Percentiles rank a stretch among this genome's conserved stretches.
Conservation (phyloP, 2,329 filamentous ascomycete genomes). For the Aspergillus nomiae region DNA sequence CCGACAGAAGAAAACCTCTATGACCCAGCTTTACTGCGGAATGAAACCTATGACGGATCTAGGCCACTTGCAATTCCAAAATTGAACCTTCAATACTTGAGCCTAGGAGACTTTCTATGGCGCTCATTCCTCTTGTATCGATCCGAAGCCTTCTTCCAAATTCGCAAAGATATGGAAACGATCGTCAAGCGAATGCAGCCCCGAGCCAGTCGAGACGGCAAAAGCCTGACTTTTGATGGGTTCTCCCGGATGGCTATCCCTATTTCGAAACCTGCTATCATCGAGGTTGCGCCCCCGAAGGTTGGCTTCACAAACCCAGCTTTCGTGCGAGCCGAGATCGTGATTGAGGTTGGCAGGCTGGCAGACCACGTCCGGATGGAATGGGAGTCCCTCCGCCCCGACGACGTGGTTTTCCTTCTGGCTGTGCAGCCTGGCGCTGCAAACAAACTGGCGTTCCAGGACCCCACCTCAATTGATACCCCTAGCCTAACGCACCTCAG, state of each 20-base stretch:
- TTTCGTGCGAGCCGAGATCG: conserved; percentile 81
- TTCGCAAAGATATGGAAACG: conserved; percentile 86
- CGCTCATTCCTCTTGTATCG: conserved; percentile 86
- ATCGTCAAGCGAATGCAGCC: conserved; percentile 78
- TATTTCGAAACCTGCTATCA: conserved; percentile 79
- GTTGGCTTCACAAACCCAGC: conserved; percentile 85
- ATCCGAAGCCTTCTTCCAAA: conserved; percentile 89
- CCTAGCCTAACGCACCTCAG: conserved; percentile 72
- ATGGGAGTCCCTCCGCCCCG: conserved; percentile 84
- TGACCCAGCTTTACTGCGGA: conserved; percentile 73
- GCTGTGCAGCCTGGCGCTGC: conserved; percentile 64
- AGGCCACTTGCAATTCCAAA: conserved; percentile 89
- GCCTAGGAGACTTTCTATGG: conserved; percentile 96
- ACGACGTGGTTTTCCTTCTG: conserved; percentile 88
- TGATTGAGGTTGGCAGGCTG: conserved; percentile 79
- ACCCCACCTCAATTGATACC: conserved; percentile 51
- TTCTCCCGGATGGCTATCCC: conserved; percentile 91
- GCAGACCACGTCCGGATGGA: conserved; percentile 74
- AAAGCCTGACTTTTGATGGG: conserved; percentile 71
- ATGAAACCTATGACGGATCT: conserved; percentile 85
- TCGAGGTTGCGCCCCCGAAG: conserved; percentile 79
- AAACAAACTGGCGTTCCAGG: conserved; percentile 22
- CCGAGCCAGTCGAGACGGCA: conserved; percentile 63
- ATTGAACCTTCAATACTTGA: conserved; percentile 92
- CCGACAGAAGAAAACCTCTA: conserved; percentile 83